Conservation (phyloP, 371 early-diverging fungal species). For the Syncephalastrum monosporum region DNA sequence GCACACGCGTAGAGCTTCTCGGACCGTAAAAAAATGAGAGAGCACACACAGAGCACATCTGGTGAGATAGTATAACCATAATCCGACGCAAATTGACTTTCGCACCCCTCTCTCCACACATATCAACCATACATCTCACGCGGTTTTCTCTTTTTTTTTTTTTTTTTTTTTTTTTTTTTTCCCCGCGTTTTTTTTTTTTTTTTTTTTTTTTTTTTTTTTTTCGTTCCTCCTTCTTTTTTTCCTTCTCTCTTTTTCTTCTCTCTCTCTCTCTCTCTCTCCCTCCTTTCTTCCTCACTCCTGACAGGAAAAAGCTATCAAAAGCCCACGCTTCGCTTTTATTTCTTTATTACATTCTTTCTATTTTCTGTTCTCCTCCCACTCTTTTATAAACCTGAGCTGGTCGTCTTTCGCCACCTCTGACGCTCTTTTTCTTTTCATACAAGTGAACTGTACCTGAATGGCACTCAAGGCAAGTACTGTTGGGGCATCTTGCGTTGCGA, state of each 20-base stretch:
- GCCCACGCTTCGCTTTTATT: conserved; percentile 1
- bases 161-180: conserved; percentile 1
- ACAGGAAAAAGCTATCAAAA: neutral
- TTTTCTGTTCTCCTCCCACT: conserved; percentile 1
- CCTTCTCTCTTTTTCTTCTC: conserved; percentile 3
- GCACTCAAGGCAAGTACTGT: conserved; percentile 17
- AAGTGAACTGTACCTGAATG: conserved; percentile 7
- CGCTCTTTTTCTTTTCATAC: no score
- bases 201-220: neutral
- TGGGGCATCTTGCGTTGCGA: neutral
- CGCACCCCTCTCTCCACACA: no score
- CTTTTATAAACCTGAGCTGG: neutral
- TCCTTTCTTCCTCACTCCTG: neutral
- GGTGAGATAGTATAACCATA: no score
- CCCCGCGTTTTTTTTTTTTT: neutral
- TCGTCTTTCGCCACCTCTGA: no score
- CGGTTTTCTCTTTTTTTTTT: neutral
- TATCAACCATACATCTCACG: no score
- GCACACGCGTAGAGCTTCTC: no score
- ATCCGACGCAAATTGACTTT: no score
- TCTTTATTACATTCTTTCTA: neutral
- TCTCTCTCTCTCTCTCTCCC: neutral
- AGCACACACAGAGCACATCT: no score
- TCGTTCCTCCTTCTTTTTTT: conserved; percentile 1
- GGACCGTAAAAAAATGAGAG: no score